phyloP scores from a whole-genome alignment of 2,329 filamentous ascomycete genomes.

The Scedosporium dehoogii region DNA sequence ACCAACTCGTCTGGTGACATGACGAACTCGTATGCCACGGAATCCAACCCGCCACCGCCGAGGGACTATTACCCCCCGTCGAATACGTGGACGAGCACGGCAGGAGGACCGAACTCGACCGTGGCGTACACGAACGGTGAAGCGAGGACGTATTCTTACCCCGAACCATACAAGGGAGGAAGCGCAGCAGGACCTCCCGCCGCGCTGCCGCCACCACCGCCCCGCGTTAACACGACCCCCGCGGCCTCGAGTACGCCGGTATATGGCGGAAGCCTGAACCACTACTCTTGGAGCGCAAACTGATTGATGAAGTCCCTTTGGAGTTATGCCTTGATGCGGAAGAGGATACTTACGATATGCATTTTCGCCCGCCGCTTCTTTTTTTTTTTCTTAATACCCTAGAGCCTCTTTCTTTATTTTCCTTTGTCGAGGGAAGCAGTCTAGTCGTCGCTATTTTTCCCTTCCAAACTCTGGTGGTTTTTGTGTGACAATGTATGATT shows the following conservation, averaged over 20 bases:
- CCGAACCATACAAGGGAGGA: conserved; percentile 37
- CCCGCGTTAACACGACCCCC: conserved; percentile 13
- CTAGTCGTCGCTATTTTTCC: no score
- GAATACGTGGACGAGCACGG: conserved; percentile 41
- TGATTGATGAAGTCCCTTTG: background rate
- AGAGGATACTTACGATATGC: conserved; percentile 1
- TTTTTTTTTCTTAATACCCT: background rate
- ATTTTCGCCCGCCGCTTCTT: background rate
- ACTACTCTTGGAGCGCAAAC: conserved; percentile 49
- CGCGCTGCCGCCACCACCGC: conserved; percentile 24
- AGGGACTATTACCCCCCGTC: conserved; percentile 46
- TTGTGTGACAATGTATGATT: background rate
- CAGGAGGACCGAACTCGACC: conserved; percentile 21
- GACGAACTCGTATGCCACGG: conserved; percentile 14
- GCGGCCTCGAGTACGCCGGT: conserved; percentile 12
- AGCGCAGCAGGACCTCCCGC: conserved; percentile 14
- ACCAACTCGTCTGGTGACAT: conserved; percentile 17
- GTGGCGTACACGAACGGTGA: conserved; percentile 36
- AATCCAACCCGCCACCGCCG: conserved; percentile 15
- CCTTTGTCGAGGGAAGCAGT: background rate
- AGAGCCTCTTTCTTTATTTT: background rate
- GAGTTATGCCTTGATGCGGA: background rate
- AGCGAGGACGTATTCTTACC: conserved; percentile 37
- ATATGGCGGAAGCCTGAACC: conserved; percentile 34
- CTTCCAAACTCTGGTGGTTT: background rate